Evolutionary conservation across 2,329 filamentous ascomycete species (phyloP).

Genomic region (Fusarium beomiforme): DNA sequence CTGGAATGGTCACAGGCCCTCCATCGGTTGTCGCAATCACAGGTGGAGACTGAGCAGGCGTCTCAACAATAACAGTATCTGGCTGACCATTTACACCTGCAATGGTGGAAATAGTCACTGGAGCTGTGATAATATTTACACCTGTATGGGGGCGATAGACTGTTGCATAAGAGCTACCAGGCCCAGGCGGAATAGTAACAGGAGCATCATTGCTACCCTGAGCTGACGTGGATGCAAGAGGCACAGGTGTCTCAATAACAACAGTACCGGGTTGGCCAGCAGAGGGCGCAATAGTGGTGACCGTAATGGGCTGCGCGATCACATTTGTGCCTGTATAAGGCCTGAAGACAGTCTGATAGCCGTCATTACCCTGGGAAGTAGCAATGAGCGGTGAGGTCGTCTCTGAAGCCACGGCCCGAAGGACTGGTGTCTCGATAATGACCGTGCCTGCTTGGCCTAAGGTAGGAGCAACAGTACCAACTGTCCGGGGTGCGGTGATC

Average conservation of each 20-base stretch:
- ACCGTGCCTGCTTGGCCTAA: constrained; percentile 8
- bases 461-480: constrained; percentile 7
- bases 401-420: not conserved
- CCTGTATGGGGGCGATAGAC: not conserved
- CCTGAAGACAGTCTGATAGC: constrained; percentile 6
- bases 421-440: constrained; percentile 20
- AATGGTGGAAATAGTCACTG: not conserved
- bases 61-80: not conserved
- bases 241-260: constrained; percentile 10
- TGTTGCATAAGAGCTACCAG: not conserved
- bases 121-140: not conserved
- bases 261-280: constrained; percentile 11
- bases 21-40: too few relatives aligned
- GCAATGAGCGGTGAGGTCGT: not conserved
- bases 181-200: not conserved
- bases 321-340: constrained; percentile 2
- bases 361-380: constrained; percentile 1
- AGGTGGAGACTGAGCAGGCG: too few relatives aligned
- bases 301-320: not conserved
- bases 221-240: not conserved
- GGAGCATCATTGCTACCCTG: not conserved
- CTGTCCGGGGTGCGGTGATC: constrained; percentile 17
- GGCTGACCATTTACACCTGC: not conserved
- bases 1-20: not conserved
- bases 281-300: constrained; percentile 7